Conservation (phyloP, 2,329 filamentous ascomycete species). For the Gyromitra esculenta region DNA sequence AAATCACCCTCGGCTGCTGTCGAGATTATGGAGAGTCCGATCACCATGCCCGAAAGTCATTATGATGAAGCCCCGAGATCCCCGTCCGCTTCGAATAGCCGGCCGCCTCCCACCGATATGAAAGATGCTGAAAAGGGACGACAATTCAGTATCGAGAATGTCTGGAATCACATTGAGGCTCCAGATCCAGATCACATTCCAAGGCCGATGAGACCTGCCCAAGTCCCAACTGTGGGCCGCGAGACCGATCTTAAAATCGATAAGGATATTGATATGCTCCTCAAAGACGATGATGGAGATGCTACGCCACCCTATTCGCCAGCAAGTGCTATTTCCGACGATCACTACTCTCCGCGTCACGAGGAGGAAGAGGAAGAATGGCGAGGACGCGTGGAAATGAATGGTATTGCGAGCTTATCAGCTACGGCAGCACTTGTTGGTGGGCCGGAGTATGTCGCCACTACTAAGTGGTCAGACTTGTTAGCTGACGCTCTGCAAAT, state of each 20-base stretch:
- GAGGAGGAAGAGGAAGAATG: conserved; percentile 78
- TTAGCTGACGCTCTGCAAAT: conserved; percentile 76
- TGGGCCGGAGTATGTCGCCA: conserved; percentile 77
- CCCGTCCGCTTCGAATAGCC: conserved; percentile 53
- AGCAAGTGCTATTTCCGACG: conserved; percentile 65
- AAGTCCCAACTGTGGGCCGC: conserved; percentile 64
- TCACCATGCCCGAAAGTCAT: conserved; percentile 56
- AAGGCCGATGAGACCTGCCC: conserved; percentile 63
- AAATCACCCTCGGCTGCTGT: conserved; percentile 51
- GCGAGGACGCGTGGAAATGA: conserved; percentile 80
- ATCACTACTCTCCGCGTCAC: conserved; percentile 62
- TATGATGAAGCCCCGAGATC: conserved; percentile 56
- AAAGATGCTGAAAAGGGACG: conserved; percentile 65
- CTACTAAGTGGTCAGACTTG: conserved; percentile 77
- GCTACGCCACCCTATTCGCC: conserved; percentile 85
- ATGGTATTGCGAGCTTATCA: conserved; percentile 76
- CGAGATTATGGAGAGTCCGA: conserved; percentile 50
- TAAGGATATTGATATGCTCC: conserved; percentile 86
- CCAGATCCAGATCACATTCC: conserved; percentile 67
- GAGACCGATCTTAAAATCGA: conserved; percentile 72
- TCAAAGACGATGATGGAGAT: conserved; percentile 80
- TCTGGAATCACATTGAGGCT: conserved; percentile 84
- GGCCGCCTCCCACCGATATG: conserved; percentile 59
- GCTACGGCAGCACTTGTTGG: conserved; percentile 84
- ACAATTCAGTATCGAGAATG: conserved; percentile 80